Conservation (phyloP, 208 protist genomes). For the Wallacemonas sp. region DNA sequence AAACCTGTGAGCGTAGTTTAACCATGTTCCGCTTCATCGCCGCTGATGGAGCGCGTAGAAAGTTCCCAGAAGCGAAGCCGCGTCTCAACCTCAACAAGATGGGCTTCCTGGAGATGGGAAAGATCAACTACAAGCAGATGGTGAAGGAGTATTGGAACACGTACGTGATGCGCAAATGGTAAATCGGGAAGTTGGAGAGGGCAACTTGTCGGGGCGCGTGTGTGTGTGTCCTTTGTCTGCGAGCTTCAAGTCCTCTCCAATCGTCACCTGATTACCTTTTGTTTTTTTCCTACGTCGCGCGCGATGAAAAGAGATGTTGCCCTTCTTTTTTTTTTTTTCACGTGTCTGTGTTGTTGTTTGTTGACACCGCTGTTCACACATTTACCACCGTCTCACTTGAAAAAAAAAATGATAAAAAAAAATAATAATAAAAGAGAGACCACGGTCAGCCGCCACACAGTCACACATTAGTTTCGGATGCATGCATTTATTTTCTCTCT, state of each 20-base stretch:
- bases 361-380: background rate
- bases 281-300: background rate
- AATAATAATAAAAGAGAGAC: too few species aligned
- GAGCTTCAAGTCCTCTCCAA: too few species aligned
- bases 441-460: too few species aligned
- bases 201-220: too few species aligned
- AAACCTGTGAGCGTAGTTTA: constrained; percentile 82
- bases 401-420: constrained; percentile 5
- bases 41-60: constrained; percentile 74
- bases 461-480: too few species aligned
- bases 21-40: constrained; percentile 84
- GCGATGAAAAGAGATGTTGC: background rate
- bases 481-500: too few species aligned
- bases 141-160: constrained; percentile 91
- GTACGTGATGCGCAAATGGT: constrained; percentile 87
- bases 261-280: too few species aligned
- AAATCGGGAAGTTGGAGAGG: too few species aligned
- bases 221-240: too few species aligned
- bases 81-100: constrained; percentile 87
- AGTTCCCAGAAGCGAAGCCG: constrained; percentile 83
- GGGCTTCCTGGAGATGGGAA: constrained; percentile 85
- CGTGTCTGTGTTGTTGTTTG: background rate
- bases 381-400: background rate
- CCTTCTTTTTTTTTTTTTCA: constrained; percentile 5
- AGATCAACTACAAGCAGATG: constrained; percentile 89